These are phyloP conservation scores for Trametes punicea DNA, from an alignment of 768 basidiomycete genomes.

Conservation along the genomic window DNA sequence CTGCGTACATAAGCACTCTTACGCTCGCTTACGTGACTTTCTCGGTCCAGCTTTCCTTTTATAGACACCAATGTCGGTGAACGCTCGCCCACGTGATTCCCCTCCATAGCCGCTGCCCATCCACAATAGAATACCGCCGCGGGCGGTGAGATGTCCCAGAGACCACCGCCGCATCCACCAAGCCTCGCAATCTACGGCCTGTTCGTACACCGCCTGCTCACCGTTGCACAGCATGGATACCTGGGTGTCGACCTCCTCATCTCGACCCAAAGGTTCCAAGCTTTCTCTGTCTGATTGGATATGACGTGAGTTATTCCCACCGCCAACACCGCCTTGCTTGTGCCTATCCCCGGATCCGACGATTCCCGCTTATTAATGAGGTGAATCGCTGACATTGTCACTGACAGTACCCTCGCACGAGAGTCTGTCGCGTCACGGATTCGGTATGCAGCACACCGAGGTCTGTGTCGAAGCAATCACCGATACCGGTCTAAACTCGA, in stretches of 20 bases:
- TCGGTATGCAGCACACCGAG: background rate
- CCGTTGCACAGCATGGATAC: no score
- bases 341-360: conserved; percentile 1
- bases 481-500: no score
- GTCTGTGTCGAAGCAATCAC: no score
- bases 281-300: background rate
- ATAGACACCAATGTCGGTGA: background rate
- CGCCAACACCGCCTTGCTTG: background rate
- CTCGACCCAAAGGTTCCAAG: background rate
- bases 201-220: no score
- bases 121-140: no score
- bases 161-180: no score
- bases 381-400: conserved; percentile 2
- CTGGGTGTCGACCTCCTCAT: background rate
- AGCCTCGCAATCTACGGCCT: no score
- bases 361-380: conserved; percentile 8
- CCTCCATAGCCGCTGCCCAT: no score
- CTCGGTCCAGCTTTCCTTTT: conserved; percentile 3
- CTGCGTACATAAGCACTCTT: conserved; percentile 15
- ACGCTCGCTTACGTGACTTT: conserved; percentile 19
- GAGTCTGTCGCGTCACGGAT: background rate
- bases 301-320: background rate
- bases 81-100: conserved; percentile 1
- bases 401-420: background rate
- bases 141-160: background rate